Base-by-base conservation (phyloP, 2,329 filamentous ascomycete genomes). In the Chrysosporium queenslandicum region DNA sequence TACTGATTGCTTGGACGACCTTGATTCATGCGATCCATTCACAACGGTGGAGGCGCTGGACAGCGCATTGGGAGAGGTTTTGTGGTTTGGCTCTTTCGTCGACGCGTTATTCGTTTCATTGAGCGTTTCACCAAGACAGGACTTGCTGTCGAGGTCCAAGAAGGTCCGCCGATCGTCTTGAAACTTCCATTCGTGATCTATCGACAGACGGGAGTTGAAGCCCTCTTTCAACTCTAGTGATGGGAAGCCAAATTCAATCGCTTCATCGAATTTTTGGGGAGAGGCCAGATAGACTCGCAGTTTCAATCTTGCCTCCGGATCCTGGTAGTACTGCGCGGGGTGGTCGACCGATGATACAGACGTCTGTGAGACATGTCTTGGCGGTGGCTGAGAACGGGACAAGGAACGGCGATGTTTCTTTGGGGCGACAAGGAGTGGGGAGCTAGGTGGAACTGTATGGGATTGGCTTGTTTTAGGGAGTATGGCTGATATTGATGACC, bases 261-360 rank as follows among this genome's bases (percentile, higher is more conserved):
- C 89, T 68, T 97, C 91, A 64, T 97, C 91, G 60, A 97, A 97
- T 65, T 94, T 95, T 59, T 94, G 87, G 0, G 90, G 86, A 1
- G 89, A 94, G 6, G 87, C 86, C 18, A 95, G 78, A 62, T 90
- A 95, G 5, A 87, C 82, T 11, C 89, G 82, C 18, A 97, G 74
- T 69, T 94, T 95, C 60, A 87, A 76, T 30, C 91, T 81, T 36
- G 90, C 87, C 64, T 94, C 87, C 0, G 89, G 88, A 60, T 96
- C 89, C 65, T 88, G 87, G 63, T 95, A 96, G 69, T 95, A 86
- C 34, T 86, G 80, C 3, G 87, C 86, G 30, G 78, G 76, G 3
- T 83, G 77, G 60, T 94, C 87, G 53, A 86, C 79, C 18, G 75
- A 76, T 1, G 75, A 69, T 11, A 74, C 63, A 0, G 73, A 75